Percentiles rank a stretch among this genome's conserved stretches.
Evolutionary conservation across 2,329 filamentous ascomycete species (phyloP).

Genomic region (Lecanicillium sp.): DNA sequence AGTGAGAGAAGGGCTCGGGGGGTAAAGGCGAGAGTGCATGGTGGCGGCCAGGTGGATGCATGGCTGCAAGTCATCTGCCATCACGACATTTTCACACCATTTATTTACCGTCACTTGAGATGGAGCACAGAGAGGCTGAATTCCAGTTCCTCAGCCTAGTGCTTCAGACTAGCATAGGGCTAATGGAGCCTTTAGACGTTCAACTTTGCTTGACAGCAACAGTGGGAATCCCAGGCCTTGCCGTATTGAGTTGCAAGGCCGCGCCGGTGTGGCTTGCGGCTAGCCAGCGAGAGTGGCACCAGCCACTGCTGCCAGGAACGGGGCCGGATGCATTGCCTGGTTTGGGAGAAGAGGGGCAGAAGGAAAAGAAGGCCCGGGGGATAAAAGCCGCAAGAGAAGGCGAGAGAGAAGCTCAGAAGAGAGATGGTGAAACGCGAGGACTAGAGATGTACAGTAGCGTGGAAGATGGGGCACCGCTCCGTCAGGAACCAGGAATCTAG

Average conservation of each 20-base stretch:
- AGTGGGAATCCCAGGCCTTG: background rate
- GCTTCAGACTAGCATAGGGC: too few species aligned
- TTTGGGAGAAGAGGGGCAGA: too few species aligned
- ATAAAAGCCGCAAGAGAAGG: background rate
- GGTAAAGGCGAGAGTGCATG: background rate
- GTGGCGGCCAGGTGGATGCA: background rate
- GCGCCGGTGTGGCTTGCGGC: background rate
- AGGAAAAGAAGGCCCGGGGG: background rate
- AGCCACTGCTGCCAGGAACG: background rate
- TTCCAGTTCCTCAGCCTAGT: too few species aligned
- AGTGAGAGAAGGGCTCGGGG: background rate
- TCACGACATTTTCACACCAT: background rate
- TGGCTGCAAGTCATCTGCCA: slow-evolving; percentile 1
- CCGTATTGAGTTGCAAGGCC: background rate
- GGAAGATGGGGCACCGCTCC: background rate
- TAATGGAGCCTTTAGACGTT: too few species aligned
- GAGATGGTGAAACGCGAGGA: slow-evolving; percentile 9
- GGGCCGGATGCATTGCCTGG: background rate
- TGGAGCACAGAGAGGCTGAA: too few species aligned
- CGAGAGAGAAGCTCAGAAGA: background rate
- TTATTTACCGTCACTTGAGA: background rate
- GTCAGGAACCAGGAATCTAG: slow-evolving; percentile 3
- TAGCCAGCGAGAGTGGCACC: too few species aligned
- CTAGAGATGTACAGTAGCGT: slow-evolving; percentile 4
- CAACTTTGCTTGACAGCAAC: background rate